Base-by-base conservation (phyloP, 1,139 yeast genomes). In the Yarrowia galli region DNA sequence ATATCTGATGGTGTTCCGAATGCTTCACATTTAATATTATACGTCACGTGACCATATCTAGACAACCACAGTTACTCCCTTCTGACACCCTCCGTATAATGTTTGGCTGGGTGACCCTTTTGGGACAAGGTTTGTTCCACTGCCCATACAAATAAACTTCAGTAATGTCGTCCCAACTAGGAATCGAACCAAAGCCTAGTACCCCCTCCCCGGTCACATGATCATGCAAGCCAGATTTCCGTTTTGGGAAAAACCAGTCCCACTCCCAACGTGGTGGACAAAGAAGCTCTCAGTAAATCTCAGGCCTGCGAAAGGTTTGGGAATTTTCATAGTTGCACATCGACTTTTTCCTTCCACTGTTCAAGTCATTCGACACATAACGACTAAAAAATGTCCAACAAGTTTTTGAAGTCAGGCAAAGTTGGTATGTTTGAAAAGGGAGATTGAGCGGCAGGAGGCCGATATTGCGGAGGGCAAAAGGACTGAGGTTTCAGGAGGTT, bases 361-460 rank as follows among this genome's bases (percentile, higher is more conserved):
- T 58, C 51, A 42, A 58, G 66, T 46, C 66, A 61, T 61, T 46
- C 54, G 61, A 54, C 61, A 54, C 61, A 54, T 54, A 54, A 45
- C 66, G 56, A 65, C 53, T 18, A 36, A 35, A 65, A 65, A 56
- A 65, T 65, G 68, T 40, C 68, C 68, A 65, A 61, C 66, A 61
- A 65, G 65, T 65, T 65, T 58, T 56, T 65, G 54, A 65, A 65
- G 65, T 58, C 68, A 28, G 68, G 68, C 63, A 65, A 65, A 48
- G 68, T 65, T 65, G 68, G 68, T 65, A 65, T 54, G 68, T 65
- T 58, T 32, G 28, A 42, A 58, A 23, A 51, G 42, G 46, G n/a
- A n/a, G n/a, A n/a, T n/a, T n/a, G n/a, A n/a, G n/a, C n/a, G n/a
- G n/a, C n/a, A n/a, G n/a, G n/a, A n/a, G n/a, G n/a, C n/a, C n/a